Evolutionary conservation across 1,139 yeast species (phyloP), one percentile per base, ranked within the genome.

Genomic region (Suhomyces bokatorum): DNA sequence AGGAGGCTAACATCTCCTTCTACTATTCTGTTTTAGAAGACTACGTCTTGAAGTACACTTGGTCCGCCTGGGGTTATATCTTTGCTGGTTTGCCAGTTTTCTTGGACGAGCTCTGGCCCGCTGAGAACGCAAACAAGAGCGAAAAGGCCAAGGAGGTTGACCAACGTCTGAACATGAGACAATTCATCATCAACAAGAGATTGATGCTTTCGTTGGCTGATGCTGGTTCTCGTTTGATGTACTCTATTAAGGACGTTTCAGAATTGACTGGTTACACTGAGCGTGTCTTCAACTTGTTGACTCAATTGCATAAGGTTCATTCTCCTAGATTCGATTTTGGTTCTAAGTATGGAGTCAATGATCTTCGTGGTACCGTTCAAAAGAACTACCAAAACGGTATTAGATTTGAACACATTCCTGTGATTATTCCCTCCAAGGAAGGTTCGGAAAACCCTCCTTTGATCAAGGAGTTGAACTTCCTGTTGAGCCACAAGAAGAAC

Each of bases 191-290:
- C 47, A 91, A 90, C 70, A 91, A 91, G 68, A 77, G 97, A 57
- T 77, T 91, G 54, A 84, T 91, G 87, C 76, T 91, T 55, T 85
- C 95, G 6, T 76, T 91, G 60, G 97, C 97, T 1, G 98, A 91
- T 68, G 97, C 98, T 0, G 97, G 97, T 6, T 87, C 96, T n/a
- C 77, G 97, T 52, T 77, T 91, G 70, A 90, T 91, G 97, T 89
- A 89, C 63, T 89, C 97, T 2, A 87, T 90, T 54, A 90, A 91
- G 63, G 97, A 90, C 64, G 78, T 91, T n/a, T 87, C 95, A 12
- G 93, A 85, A 63, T 75, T 91, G 47, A 88, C 96, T 1, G 97
- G 97, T 10, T 87, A 87, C 61, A 89, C 97, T 1, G 93, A 89
- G 54, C 72, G 97, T 53, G 87, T 91, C 1, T 91, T 87, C 66